Percentiles rank a stretch among this genome's conserved stretches.
phyloP scores from a whole-genome alignment of 2,329 filamentous ascomycete genomes.

The Aureobasidium subglaciale region DNA sequence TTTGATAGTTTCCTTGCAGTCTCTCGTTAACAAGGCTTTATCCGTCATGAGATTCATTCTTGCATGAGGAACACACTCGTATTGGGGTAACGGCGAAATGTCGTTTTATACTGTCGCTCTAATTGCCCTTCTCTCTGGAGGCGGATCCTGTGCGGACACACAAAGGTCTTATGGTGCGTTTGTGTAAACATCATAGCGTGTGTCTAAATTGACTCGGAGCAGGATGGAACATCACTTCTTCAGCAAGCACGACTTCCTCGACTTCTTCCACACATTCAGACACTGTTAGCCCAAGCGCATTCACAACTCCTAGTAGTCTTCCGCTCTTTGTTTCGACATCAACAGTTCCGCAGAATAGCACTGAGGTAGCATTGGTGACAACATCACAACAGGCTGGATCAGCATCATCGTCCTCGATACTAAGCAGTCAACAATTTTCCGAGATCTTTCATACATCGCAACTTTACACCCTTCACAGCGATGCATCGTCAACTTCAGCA shows the following conservation, averaged over 20 bases:
- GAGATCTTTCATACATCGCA: not conserved
- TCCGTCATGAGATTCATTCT: not conserved
- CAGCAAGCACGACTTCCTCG: not conserved
- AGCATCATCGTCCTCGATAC: not conserved
- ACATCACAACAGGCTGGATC: not conserved
- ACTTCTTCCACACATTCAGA: not conserved
- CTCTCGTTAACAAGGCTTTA: not conserved
- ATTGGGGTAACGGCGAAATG: not conserved
- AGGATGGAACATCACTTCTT: conserved; percentile 3
- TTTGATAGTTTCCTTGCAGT: not conserved
- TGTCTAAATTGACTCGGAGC: not conserved
- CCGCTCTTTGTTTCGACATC: not conserved
- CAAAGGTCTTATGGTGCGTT: not conserved
- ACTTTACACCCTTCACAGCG: not conserved
- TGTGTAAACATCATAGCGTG: not conserved
- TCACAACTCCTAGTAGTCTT: not conserved
- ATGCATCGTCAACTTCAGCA: not conserved
- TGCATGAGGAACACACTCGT: not conserved
- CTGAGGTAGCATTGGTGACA: not conserved
- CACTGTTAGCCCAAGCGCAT: not conserved
- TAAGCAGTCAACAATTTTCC: not conserved
- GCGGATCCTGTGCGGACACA: not conserved
- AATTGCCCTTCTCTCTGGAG: not conserved
- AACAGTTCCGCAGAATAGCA: not conserved
- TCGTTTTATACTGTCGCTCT: conserved; percentile 2